These are phyloP conservation scores for Russula compacta DNA, from an alignment of 768 basidiomycete species.

Conservation along the genomic window DNA sequence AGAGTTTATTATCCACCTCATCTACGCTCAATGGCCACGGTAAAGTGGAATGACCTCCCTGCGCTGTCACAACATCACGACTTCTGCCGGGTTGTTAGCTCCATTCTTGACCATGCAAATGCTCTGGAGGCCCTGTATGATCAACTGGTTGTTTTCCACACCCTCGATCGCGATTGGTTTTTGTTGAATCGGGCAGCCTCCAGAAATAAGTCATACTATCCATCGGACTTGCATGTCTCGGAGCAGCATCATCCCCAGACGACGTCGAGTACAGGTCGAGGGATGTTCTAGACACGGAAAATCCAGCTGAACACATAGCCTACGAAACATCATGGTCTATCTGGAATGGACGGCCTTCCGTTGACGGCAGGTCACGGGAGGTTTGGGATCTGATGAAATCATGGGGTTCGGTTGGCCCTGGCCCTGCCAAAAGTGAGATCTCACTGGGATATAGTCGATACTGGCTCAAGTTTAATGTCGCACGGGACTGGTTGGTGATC, in stretches of 20 bases:
- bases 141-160: not conserved
- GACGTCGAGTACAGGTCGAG: conserved; percentile 1
- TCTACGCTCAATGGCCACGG: not conserved
- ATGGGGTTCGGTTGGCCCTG: not conserved
- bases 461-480: conserved; percentile 6
- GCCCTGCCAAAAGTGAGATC: not conserved
- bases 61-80: conserved; percentile 3
- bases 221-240: not conserved
- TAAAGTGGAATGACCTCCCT: conserved; percentile 7
- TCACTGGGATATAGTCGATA: not conserved
- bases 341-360: not conserved
- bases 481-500: conserved; percentile 2
- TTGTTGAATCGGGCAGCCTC: not conserved
- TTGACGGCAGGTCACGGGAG: not conserved
- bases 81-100: not conserved
- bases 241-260: not conserved
- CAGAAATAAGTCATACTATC: not conserved
- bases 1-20: conserved; percentile 4
- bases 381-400: not conserved
- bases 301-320: not conserved
- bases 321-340: conserved; percentile 2
- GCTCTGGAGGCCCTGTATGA: not conserved
- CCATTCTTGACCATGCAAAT: conserved; percentile 1
- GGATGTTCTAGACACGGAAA: not conserved
- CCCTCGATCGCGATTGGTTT: not conserved